phyloP scores from a whole-genome alignment of 805 yeast genomes.

The Candida maltosa region DNA sequence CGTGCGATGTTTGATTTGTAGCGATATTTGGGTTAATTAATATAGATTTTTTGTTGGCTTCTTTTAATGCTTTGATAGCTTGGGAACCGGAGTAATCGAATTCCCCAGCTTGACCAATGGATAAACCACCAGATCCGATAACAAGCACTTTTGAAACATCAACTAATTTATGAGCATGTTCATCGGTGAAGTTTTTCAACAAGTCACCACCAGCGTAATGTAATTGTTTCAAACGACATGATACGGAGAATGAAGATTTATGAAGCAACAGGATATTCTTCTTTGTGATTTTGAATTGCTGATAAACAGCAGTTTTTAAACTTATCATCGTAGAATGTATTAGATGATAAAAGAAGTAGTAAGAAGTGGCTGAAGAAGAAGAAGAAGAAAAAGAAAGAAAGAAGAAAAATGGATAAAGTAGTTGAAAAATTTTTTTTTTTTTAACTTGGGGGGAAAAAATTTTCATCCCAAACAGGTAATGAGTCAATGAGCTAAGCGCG shows the following conservation, averaged over 20 bases:
- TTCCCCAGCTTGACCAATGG: slow-evolving; percentile 98
- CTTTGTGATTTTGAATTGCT: not conserved
- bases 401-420: not conserved
- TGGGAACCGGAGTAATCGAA: slow-evolving; percentile 97
- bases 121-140: slow-evolving; percentile 95
- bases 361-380: slow-evolving; percentile 1
- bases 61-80: slow-evolving; percentile 92
- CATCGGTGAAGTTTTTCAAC: slow-evolving; percentile 53
- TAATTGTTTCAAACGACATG: slow-evolving; percentile 11
- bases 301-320: not conserved
- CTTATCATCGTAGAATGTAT: slow-evolving; percentile 3
- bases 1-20: slow-evolving; percentile 93
- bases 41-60: slow-evolving; percentile 81
- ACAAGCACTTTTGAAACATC: slow-evolving; percentile 85
- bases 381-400: slow-evolving; percentile 6
- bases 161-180: slow-evolving; percentile 63
- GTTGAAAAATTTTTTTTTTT: slow-evolving; percentile 5
- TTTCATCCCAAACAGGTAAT: slow-evolving; percentile 25
- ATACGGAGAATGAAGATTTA: slow-evolving; percentile 6
- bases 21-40: slow-evolving; percentile 95
- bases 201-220: slow-evolving; percentile 64
- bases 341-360: not conserved
- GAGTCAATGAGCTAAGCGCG: slow-evolving; percentile 32
- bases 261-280: not conserved
- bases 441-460: slow-evolving; percentile 15